Base-by-base conservation (phyloP, 2,329 filamentous ascomycete species). In the Hypoxylon sp. region DNA sequence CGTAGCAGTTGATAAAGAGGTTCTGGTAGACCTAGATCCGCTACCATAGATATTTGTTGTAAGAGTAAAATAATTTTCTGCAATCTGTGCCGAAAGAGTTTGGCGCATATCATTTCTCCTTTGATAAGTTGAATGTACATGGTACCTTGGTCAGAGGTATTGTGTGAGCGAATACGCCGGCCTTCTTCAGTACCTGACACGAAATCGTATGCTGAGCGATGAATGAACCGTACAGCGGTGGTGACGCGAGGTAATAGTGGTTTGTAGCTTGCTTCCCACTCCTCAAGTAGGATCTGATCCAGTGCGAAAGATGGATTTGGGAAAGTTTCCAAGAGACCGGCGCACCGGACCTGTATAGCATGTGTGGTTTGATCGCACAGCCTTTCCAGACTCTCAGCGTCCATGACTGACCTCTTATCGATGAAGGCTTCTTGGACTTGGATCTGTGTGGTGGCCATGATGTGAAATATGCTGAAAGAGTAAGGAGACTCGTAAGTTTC, bases 131-230 rank as follows among this genome's bases (percentile, higher is more conserved):
- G 20, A 20, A 41, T 41, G 17, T 26, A 26, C 10, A 17, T 18
- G 13, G 24, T 7, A 13, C 35, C 37, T 2, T 4, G 20, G 4
- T 31, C 27, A 17, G 42, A 35, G 20, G 20, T 10, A n/a, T 54
- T 26, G 18, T 33, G 11, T 11, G 4, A 3, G 10, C 51, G 48
- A n/a, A 57, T 29, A 6, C 4, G 33, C 13, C 29, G 26, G 13
- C 54, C 42, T 42, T 57, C 47, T 41, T 56, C 29, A 9, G 38
- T 56, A 24, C 51, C 37, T 13, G 24, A 27, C 18, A 57, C 7
- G 18, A 52, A 52, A 7, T 57, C 54, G 24, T 48, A 52, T 7
- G 54, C 54, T 20, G 48, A 47, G 8, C 54, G 48, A 18, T 57
- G 41, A 35, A 57, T 48, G 26, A 57, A 57, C 21, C 18, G 18